Percentiles rank a stretch among this genome's conserved stretches.
Evolutionary conservation across 768 basidiomycete species (phyloP).

Genomic region (Tricholoma terreum): DNA sequence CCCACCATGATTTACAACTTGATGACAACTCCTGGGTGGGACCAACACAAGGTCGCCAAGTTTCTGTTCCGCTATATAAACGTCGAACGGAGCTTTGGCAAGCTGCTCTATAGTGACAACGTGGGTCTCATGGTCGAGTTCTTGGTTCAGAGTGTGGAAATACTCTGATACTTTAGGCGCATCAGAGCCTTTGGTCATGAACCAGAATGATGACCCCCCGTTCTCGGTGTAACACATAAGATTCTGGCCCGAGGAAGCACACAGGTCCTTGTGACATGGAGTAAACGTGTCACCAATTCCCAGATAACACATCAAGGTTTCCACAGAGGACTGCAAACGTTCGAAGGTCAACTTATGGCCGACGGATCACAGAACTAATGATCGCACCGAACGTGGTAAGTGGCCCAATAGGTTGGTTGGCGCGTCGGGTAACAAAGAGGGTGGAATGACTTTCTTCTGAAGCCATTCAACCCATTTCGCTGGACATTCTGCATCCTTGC

Average conservation of each 20-base stretch:
- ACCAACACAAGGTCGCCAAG: conserved; percentile 79
- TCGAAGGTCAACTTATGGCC: background rate
- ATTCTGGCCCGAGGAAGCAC: conserved; percentile 83
- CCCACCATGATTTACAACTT: conserved; percentile 79
- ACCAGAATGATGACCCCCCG: conserved; percentile 77
- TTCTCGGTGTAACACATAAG: conserved; percentile 81
- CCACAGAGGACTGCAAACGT: conserved; percentile 48
- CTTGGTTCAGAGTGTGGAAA: conserved; percentile 53
- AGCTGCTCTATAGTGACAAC: conserved; percentile 62
- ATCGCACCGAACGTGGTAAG: conserved; percentile 50
- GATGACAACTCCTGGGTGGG: conserved; percentile 78
- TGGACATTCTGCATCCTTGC: conserved; percentile 77
- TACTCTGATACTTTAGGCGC: conserved; percentile 54
- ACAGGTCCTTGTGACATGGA: conserved; percentile 81
- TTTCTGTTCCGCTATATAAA: conserved; percentile 72
- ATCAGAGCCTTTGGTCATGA: conserved; percentile 69
- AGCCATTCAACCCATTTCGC: conserved; percentile 64
- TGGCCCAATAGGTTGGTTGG: conserved; percentile 55
- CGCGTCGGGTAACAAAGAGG: conserved; percentile 48
- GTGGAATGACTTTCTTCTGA: conserved; percentile 46
- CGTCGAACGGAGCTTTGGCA: conserved; percentile 58
- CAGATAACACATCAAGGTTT: conserved; percentile 84
- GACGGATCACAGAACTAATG: background rate
- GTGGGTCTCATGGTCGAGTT: conserved; percentile 74
- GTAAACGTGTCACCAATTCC: conserved; percentile 83